Percentiles rank a stretch among this genome's conserved stretches.
These are phyloP conservation scores for Hyphodiscus hymeniophilus DNA, from an alignment of 495 filamentous ascomycete genomes.

Conservation along the genomic window DNA sequence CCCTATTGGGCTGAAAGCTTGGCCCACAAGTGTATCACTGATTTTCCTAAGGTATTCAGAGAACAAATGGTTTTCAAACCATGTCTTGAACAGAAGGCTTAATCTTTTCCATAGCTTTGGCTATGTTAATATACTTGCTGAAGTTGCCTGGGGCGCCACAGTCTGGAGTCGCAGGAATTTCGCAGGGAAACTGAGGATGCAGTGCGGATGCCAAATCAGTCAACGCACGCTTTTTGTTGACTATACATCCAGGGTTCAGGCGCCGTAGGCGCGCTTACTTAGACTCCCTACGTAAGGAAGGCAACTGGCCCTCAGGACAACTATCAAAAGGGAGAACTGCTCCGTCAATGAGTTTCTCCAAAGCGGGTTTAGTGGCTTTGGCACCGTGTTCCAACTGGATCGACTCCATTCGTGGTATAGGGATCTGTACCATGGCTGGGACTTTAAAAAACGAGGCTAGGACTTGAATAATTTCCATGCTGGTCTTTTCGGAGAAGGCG, in stretches of 20 bases:
- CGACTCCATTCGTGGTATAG: slow-evolving; percentile 1
- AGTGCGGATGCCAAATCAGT: not conserved
- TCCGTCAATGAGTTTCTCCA: slow-evolving; percentile 1
- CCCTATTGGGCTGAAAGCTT: no score
- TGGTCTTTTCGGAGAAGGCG: slow-evolving; percentile 23
- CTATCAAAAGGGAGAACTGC: slow-evolving; percentile 9
- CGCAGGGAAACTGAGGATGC: not conserved
- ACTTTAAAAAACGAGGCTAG: slow-evolving; percentile 29
- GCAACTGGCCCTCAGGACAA: slow-evolving; percentile 13
- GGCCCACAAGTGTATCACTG: no score
- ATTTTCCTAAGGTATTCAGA: no score
- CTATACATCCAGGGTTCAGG: not conserved
- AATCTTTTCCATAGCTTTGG: slow-evolving; percentile 18
- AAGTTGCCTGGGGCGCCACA: not conserved
- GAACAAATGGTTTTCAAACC: no score
- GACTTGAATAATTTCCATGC: slow-evolving; percentile 29
- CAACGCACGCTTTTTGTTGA: not conserved
- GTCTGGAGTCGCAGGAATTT: slow-evolving; percentile 3
- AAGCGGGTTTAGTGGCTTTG: not conserved
- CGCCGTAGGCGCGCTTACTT: not conserved
- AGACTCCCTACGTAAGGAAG: slow-evolving; percentile 8
- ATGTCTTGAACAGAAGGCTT: no score
- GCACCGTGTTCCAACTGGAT: slow-evolving; percentile 14
- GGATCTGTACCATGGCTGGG: slow-evolving; percentile 16
- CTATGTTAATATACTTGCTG: slow-evolving; percentile 7